Conservation (phyloP, 768 basidiomycete genomes). For the Psilocybe subaeruginosa region DNA sequence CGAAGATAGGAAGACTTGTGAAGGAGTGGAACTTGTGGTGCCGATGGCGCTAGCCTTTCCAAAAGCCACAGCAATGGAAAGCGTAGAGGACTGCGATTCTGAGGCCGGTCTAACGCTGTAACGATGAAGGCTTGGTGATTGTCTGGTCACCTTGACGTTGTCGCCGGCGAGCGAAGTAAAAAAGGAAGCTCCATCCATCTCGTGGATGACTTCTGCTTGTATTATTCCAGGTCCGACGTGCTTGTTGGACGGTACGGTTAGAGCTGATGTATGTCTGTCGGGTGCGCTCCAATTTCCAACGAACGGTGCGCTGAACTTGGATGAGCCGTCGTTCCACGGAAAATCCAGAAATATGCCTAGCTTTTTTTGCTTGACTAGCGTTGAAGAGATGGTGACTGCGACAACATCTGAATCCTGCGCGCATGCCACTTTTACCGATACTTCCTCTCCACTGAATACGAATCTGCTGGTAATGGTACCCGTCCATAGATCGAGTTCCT, state of each 20-base stretch:
- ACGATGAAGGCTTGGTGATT: constrained; percentile 46
- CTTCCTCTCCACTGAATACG: constrained; percentile 32
- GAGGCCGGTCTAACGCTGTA: constrained; percentile 44
- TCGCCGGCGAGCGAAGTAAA: constrained; percentile 46
- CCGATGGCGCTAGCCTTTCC: constrained; percentile 16
- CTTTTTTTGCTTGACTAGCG: constrained; percentile 37
- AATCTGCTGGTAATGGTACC: constrained; percentile 53
- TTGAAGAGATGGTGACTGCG: constrained; percentile 41
- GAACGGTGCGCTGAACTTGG: constrained; percentile 60
- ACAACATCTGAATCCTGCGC: constrained; percentile 42
- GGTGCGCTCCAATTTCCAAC: constrained; percentile 55
- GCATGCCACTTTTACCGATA: constrained; percentile 43
- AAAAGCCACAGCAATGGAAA: constrained; percentile 42
- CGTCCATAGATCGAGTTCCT: constrained; percentile 59
- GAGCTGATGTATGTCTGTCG: constrained; percentile 48
- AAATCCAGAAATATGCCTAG: constrained; percentile 59
- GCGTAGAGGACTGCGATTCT: constrained; percentile 19
- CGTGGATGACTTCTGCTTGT: constrained; percentile 45
- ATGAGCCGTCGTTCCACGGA: constrained; percentile 61
- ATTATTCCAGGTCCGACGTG: constrained; percentile 6
- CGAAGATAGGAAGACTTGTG: constrained; percentile 21
- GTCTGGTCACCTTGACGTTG: constrained; percentile 40
- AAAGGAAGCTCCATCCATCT: constrained; percentile 40
- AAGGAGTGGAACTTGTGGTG: constrained; percentile 16
- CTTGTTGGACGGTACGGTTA: constrained; percentile 19